phyloP scores from a whole-genome alignment of 2,329 filamentous ascomycete genomes.

The Beauveria pseudobassiana region DNA sequence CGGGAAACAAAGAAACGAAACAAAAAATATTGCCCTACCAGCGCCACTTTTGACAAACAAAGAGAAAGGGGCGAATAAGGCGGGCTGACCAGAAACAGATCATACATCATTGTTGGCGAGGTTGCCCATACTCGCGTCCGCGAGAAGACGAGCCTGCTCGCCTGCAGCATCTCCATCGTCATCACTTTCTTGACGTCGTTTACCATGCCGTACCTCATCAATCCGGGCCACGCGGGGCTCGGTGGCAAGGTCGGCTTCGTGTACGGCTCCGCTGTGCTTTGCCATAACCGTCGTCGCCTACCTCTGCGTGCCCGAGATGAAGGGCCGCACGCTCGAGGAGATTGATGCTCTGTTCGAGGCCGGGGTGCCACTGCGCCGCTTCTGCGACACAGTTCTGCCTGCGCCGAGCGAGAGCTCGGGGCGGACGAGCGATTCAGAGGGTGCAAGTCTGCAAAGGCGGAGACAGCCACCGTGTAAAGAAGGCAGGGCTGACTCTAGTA shows the following conservation, averaged over 20 bases:
- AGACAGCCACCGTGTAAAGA: background rate
- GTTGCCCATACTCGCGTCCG: conserved; percentile 19
- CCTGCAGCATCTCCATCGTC: conserved; percentile 21
- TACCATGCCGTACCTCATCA: conserved; percentile 28
- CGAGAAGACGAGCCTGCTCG: conserved; percentile 24
- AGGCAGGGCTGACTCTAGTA: no score
- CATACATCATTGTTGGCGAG: conserved; percentile 22
- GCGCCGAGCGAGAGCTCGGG: background rate
- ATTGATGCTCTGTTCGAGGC: conserved; percentile 17
- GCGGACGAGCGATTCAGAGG: background rate
- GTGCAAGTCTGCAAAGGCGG: background rate
- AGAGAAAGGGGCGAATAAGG: background rate
- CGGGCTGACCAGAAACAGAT: conserved; percentile 8
- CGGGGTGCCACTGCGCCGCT: conserved; percentile 14
- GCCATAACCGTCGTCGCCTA: conserved; percentile 32
- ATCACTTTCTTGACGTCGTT: conserved; percentile 27
- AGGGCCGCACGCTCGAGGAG: conserved; percentile 24
- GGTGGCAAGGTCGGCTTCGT: conserved; percentile 31
- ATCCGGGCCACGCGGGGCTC: conserved; percentile 26
- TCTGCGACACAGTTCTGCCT: background rate
- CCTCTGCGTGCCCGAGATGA: conserved; percentile 37
- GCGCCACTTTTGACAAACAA: no score
- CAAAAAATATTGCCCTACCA: background rate
- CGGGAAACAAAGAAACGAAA: background rate
- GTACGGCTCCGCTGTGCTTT: conserved; percentile 28